Evolutionary conservation across 2,329 filamentous ascomycete species (phyloP).

Genomic region (Aspergillus pseudotamarii): DNA sequence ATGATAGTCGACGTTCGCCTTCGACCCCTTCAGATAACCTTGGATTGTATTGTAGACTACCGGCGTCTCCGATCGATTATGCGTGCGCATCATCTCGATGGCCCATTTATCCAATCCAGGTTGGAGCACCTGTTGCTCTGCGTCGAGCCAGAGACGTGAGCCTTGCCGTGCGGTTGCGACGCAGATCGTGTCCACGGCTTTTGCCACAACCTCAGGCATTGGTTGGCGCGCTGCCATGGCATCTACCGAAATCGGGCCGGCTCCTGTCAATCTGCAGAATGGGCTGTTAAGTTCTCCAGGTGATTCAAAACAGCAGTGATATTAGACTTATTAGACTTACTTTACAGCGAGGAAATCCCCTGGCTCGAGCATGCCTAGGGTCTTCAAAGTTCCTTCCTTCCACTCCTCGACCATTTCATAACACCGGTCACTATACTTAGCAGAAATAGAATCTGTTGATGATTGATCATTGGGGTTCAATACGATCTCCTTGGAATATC

Average conservation of each 20-base stretch:
- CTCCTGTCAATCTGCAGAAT: neutral
- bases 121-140: conserved; percentile 51
- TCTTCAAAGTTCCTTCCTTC: neutral
- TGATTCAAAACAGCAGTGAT: neutral
- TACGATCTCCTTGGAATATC: neutral
- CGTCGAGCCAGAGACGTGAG: conserved; percentile 50
- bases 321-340: neutral
- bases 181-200: conserved; percentile 44
- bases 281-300: too few relatives aligned
- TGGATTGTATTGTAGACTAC: conserved; percentile 50
- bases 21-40: conserved; percentile 49
- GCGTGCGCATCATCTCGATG: conserved; percentile 49
- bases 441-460: neutral
- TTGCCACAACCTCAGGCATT: neutral
- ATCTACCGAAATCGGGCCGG: neutral
- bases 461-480: neutral
- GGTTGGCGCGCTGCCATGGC: neutral
- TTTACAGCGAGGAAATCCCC: neutral
- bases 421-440: neutral
- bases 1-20: conserved; percentile 42
- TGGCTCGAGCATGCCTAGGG: neutral
- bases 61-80: conserved; percentile 37
- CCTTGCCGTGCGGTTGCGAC: conserved; percentile 35
- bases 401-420: neutral
- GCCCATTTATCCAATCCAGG: conserved; percentile 49